Base-by-base conservation (phyloP, 164 flowering plant species). In the Annona cherimola region DNA sequence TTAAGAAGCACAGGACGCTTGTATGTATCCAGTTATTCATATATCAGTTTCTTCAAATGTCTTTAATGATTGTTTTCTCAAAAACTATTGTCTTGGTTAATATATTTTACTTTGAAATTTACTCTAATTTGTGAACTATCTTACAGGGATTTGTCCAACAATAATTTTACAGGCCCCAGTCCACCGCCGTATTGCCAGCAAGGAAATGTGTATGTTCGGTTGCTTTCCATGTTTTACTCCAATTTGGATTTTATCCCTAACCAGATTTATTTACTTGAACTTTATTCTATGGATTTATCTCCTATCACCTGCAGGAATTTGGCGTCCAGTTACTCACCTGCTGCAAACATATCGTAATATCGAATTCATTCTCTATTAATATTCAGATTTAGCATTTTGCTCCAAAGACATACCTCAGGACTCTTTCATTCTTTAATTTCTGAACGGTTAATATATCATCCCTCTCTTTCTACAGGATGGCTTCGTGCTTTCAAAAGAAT, bases 11-110 rank as follows among this genome's bases (percentile, higher is more conserved):
- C 70, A 3, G 0, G 68, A 0, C 61, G 78, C 39, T 40, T 86
- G 98, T 90, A 42, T 73, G 93, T 80, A 69, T 61, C 75, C 40
- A 20, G 39, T 39, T 9, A 61, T 8, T 44, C 41, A 16, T 43
- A 43, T 66, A n/a, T 42, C 11, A 40, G 5, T 42, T 64, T 64
- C 12, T 40, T 40, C 2, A 4, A 64, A 64, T 20, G 12, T 42
- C 69, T n/a, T 18, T 6, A 19, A 43, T 19, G 42, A 35, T 12
- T 35, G 66, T 2, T 63, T 63, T 35, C 63, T n/a, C 19, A 8
- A 61, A 20, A 12, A 18, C 4, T 12, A 61, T n/a, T 61, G 57
- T 63, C 66, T 41, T 39, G 2, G 19, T 39, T 63, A 63, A 26
- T 63, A 62, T 9, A 8, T 63, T n/a, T 63, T 11, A 63, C 41